Evolutionary conservation across 1,284 basidiomycete genomes (phyloP), one percentile per base, ranked within the genome.

Genomic region (Moesziomyces parantarcticus): DNA sequence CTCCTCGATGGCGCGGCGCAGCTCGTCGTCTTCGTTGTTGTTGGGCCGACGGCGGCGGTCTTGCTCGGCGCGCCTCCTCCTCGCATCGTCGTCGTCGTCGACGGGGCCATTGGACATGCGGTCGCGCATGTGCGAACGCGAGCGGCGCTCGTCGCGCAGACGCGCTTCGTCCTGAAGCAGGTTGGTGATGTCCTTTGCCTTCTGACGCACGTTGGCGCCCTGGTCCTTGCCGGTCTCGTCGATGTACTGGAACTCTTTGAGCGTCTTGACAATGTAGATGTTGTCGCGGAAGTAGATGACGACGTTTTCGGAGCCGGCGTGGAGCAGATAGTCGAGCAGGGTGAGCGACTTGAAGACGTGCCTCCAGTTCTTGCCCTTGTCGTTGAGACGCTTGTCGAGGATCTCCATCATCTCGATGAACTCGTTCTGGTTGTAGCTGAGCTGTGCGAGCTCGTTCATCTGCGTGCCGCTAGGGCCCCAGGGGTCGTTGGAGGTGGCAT

Each of bases 351-450:
- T 99, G 89, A 98, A 99, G 66, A 99, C 97, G 87, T 99, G 97
- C 52, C 96, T 88, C 97, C 97, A 99, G 83, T 99, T 98, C 89
- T 99, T 99, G 42, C 97, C 97, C 87, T 98, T 99, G 87, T 99
- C 97, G 81, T 99, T 99, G 77, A 99, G 86, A 51, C 97, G 90
- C 86, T 99, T 99, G 86, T 99, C 97, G 66, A 99, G 88, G 93
- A 98, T 98, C 87, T 99, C 97, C 94, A 99, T 98, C 82, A 99
- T 95, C 86, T 99, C 97, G 32, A 99, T 93, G 85, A 99, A 99
- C 84, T 99, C 95, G 76, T 90, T 92, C 94, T 98, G 96, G 86
- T 97, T 97, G 86, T 94, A 99, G 23, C 93, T 96, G 85, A 99
- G 85, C 85, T 98, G 95, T 0, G 96, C 95, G 75, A 99, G 90